Conservation (phyloP, 306 rosid genomes). For the Quercus engelmannii region DNA sequence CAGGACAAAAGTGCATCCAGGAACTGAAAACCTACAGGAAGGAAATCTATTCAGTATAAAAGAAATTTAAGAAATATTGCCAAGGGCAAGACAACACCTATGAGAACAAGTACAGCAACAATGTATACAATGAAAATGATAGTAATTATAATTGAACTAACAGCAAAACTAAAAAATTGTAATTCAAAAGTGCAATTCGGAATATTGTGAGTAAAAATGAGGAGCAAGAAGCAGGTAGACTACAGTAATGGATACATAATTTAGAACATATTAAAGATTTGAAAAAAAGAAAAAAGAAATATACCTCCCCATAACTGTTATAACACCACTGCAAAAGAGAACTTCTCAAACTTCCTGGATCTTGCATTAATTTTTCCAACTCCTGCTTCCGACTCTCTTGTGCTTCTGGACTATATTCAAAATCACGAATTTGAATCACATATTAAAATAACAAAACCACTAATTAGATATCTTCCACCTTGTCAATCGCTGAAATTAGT, state of each 20-base stretch:
- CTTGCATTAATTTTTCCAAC: slow-evolving; percentile 71
- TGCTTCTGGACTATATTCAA: slow-evolving; percentile 77
- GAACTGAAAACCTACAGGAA: slow-evolving; percentile 76
- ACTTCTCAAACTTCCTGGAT: slow-evolving; percentile 76
- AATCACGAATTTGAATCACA: slow-evolving; percentile 76
- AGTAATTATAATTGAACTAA: background rate
- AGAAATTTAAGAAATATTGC: slow-evolving; percentile 7
- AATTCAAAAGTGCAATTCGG: background rate
- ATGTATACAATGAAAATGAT: background rate
- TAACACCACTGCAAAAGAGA: slow-evolving; percentile 90
- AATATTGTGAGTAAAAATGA: background rate
- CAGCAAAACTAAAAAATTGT: slow-evolving; percentile 2
- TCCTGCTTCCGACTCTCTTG: slow-evolving; percentile 74
- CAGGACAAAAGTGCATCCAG: slow-evolving; percentile 96
- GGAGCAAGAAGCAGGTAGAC: background rate
- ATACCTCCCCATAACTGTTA: slow-evolving; percentile 91
- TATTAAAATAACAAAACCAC: slow-evolving; percentile 18
- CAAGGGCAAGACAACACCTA: background rate
- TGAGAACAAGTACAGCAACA: background rate
- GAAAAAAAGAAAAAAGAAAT: background rate
- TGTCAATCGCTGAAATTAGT: background rate
- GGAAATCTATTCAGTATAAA: slow-evolving; percentile 13
- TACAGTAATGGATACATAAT: background rate
- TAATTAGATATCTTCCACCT: slow-evolving; percentile 14
- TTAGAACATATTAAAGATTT: background rate